Evolutionary conservation across 345 rosid species (phyloP).

Genomic region (rapeseed (Brassica napus)): Da-Ae NC_063434.1:24678501-24679000

Average conservation of each 20-base stretch:
- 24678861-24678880: conserved; percentile 72
- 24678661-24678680: conserved; percentile 98
- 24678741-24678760: conserved; percentile 78
- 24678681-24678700: conserved; percentile 81
- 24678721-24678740: conserved; percentile 63
- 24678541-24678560: conserved; percentile 64
- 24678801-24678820: conserved; percentile 87
- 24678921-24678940: conserved; percentile 62
- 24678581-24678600: conserved; percentile 36
- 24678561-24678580: conserved; percentile 54
- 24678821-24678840: conserved; percentile 71
- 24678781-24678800: conserved; percentile 91
- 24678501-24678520: conserved; percentile 58
- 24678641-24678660: conserved; percentile 85
- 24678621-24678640: conserved; percentile 52
- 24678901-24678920: conserved; percentile 80
- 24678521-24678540: conserved; percentile 77
- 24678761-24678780: conserved; percentile 85
- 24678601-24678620: conserved; percentile 42
- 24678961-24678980: conserved; percentile 63
- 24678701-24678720: conserved; percentile 67
- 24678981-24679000: conserved; percentile 76
- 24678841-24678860: conserved; percentile 67
- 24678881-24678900: conserved; percentile 71
- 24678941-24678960: conserved; percentile 71